Evolutionary conservation across 768 basidiomycete species (phyloP), one percentile per base, ranked within the genome.

Genomic region (Collybia mongolica): DNA sequence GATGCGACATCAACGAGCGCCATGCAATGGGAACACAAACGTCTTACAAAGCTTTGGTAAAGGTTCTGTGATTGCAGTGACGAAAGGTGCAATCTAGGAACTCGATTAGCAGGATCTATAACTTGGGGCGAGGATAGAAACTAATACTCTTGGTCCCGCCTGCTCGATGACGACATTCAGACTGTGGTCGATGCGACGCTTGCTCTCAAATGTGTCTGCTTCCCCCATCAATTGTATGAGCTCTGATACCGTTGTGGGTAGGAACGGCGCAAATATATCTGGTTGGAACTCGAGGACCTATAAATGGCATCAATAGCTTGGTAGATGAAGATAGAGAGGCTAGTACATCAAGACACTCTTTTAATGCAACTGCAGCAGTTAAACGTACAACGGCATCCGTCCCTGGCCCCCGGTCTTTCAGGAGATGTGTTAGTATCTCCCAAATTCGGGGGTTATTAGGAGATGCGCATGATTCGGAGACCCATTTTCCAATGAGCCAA

Each of bases 401-500:
- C 7, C 89, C 84, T 6, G 77, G 71, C 3, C 83, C 78, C 39
- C 81, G 79, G 54, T 89, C 85, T 52, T 76, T 74, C 43, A 98
- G 65, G 19, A 98, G 77, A 61, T 90, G 83, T 6, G 88, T 72
- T 0, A 98, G 74, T 24, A 93, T 77, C 54, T 90, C 80, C 92
- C 93, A 98, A 23, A 94, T 71, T 46, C 75, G 69, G 2, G 81
- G 71, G 52, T 86, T 82, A 40, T 81, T 80, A 1, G 82, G 75
- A 12, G 77, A 71, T 17, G 77, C 67, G 54, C 83, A 83, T 50
- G 80, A 76, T 41, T 93, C 88, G 12, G 81, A 73, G 28, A 93
- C 77, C 89, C 92, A 93, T 75, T 86, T 88, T 20, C 95, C 94
- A 40, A 98, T 79, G 3, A 98, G 72, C 93, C 94, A 97, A 1